These are phyloP conservation scores for Hysterangium stoloniferum DNA, from an alignment of 768 basidiomycete genomes.

Conservation along the genomic window DNA sequence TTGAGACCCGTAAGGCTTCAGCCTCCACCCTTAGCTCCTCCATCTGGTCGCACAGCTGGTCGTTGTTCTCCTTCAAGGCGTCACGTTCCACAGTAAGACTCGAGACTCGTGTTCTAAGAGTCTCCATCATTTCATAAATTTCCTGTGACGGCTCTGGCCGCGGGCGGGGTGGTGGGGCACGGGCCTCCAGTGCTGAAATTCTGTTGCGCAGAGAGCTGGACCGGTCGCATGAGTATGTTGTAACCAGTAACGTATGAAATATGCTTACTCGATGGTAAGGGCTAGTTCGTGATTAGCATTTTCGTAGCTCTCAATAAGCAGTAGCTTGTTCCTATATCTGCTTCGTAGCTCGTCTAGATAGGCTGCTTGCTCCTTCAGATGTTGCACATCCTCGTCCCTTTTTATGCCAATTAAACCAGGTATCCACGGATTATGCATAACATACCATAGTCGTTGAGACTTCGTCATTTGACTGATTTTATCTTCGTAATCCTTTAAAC, in stretches of 20 bases:
- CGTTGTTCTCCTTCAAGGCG: conserved; percentile 52
- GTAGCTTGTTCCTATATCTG: conserved; percentile 57
- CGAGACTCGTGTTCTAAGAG: background rate
- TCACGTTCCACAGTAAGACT: conserved; percentile 30
- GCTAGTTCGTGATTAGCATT: conserved; percentile 46
- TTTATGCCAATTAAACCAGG: background rate
- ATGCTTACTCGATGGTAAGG: conserved; percentile 47
- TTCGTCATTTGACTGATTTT: conserved; percentile 77
- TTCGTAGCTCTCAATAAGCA: conserved; percentile 53
- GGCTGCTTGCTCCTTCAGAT: conserved; percentile 56
- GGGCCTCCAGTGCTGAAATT: conserved; percentile 56
- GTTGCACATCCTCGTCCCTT: conserved; percentile 72
- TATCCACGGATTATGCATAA: background rate
- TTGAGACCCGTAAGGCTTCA: conserved; percentile 28
- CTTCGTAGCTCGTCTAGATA: conserved; percentile 49
- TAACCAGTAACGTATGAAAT: conserved; percentile 4
- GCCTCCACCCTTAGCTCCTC: conserved; percentile 68
- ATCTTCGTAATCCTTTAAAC: conserved; percentile 77
- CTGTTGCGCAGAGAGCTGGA: conserved; percentile 31
- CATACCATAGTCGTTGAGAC: conserved; percentile 73
- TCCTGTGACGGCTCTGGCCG: conserved; percentile 32
- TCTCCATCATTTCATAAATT: conserved; percentile 1
- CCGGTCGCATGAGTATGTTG: background rate
- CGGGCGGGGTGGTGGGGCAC: conserved; percentile 37
- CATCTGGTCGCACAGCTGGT: conserved; percentile 42